phyloP scores from a whole-genome alignment of 208 protist species.

The Acanthamoeba royreba region DNA sequence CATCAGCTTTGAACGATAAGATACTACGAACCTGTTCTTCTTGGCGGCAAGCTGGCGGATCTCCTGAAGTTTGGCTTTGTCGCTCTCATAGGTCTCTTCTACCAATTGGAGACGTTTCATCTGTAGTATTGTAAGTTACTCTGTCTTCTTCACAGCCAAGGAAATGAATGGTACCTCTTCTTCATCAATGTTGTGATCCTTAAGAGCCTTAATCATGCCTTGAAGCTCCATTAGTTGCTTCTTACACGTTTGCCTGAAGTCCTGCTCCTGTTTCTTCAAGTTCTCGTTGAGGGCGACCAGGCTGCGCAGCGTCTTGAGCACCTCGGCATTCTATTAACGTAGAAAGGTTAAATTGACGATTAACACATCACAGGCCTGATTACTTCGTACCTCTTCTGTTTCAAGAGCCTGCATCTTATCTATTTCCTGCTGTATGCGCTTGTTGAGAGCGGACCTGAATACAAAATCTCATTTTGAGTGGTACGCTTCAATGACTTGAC shows the following conservation, averaged over 20 bases:
- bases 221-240: constrained; percentile 68
- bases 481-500: too few species aligned
- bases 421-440: constrained; percentile 64
- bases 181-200: background rate
- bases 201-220: constrained; percentile 53
- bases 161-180: background rate
- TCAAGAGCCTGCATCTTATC: constrained; percentile 71
- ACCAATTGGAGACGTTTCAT: constrained; percentile 45
- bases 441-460: constrained; percentile 48
- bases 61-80: constrained; percentile 62
- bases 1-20: too few species aligned
- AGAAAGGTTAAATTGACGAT: too few species aligned
- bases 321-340: constrained; percentile 65
- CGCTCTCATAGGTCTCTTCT: constrained; percentile 49
- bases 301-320: constrained; percentile 55
- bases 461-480: too few species aligned
- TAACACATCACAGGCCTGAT: background rate
- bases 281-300: constrained; percentile 75
- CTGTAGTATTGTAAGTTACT: too few species aligned
- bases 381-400: constrained; percentile 62
- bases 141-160: too few species aligned
- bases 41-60: constrained; percentile 64
- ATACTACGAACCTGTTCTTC: constrained; percentile 69
- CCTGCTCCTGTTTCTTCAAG: constrained; percentile 72
- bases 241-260: constrained; percentile 76